Percentiles rank a stretch among this genome's conserved stretches.
Conservation (phyloP, 169 alveolate species). For the Plasmodium vinckei region DNA sequence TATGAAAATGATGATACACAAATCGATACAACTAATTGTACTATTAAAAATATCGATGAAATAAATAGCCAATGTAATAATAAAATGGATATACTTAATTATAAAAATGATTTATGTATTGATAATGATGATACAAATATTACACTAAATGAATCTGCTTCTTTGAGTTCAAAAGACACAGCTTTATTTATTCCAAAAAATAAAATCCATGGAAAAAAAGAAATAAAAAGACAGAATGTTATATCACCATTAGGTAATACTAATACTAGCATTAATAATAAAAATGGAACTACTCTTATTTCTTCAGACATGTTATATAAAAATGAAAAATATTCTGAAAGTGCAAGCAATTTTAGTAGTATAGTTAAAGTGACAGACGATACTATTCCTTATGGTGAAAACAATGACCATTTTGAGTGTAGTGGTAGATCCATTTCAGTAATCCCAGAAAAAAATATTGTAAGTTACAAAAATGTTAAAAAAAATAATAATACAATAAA, state of each 20-base stretch:
- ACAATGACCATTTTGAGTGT: too few species aligned
- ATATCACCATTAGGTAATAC: too few species aligned
- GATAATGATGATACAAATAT: background rate
- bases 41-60: background rate
- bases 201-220: too few species aligned
- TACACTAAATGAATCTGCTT: too few species aligned
- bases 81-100: background rate
- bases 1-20: background rate
- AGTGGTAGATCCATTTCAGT: too few species aligned
- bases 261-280: background rate
- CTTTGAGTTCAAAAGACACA: too few species aligned
- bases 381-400: background rate
- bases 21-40: background rate
- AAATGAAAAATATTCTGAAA: background rate
- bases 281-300: background rate
- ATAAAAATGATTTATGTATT: background rate
- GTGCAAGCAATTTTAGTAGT: background rate
- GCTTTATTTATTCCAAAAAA: too few species aligned
- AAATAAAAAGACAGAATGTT: too few species aligned
- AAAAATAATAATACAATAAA: too few species aligned
- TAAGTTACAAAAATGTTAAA: too few species aligned
- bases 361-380: background rate
- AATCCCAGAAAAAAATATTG: too few species aligned
- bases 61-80: background rate
- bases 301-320: slow-evolving; percentile 2